Conservation (phyloP, 2,329 filamentous ascomycete genomes). For the Fusarium lateritium region DNA sequence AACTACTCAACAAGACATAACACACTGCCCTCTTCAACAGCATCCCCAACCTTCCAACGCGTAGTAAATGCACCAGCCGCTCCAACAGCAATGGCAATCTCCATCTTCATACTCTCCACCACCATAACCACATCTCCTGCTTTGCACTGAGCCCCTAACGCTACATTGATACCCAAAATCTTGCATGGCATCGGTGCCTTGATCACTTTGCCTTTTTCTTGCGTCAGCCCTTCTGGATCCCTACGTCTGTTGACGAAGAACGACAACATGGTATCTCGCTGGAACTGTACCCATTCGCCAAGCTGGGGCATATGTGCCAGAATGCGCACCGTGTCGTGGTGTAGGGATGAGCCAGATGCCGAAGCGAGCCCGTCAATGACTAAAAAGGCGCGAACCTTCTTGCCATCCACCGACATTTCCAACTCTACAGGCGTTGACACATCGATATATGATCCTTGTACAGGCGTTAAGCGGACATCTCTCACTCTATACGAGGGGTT, state of each 20-base stretch:
- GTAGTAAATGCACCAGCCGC: constrained; percentile 28
- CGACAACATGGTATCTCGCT: background rate
- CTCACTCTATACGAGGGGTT: background rate
- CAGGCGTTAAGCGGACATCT: background rate
- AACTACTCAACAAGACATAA: background rate
- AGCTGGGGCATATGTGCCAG: background rate
- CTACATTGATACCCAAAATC: constrained; percentile 20
- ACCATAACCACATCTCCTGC: constrained; percentile 43
- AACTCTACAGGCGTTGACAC: background rate
- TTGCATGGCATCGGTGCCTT: constrained; percentile 48
- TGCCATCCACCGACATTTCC: background rate
- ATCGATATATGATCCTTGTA: background rate
- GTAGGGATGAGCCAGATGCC: background rate
- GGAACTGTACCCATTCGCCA: background rate
- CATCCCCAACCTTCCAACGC: constrained; percentile 30
- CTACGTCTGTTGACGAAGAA: background rate
- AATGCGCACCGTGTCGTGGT: background rate
- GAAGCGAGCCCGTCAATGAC: background rate
- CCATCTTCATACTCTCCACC: constrained; percentile 51
- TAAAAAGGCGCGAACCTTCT: background rate
- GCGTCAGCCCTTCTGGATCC: background rate
- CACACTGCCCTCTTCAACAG: constrained; percentile 24
- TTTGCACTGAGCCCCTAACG: background rate
- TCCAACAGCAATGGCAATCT: constrained; percentile 37
- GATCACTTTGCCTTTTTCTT: constrained; percentile 4